These are phyloP conservation scores for Antitrichia curtipendula DNA, from an alignment of 225 moss, liverwort and hornwort genomes.

Conservation along the genomic window DNA sequence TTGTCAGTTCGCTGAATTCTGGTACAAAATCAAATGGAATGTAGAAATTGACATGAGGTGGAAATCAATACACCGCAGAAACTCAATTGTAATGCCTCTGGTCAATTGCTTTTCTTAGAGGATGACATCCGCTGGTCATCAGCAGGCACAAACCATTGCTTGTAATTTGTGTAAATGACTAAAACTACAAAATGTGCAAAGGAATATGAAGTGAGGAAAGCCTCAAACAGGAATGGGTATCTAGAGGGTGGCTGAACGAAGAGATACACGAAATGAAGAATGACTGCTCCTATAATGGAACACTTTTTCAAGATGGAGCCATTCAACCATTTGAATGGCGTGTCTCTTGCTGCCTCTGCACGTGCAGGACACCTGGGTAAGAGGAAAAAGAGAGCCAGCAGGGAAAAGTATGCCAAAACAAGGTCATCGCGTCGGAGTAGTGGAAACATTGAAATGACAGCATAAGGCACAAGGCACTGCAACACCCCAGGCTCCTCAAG, in stretches of 20 bases:
- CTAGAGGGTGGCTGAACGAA: conserved; percentile 43
- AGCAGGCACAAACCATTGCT: conserved; percentile 59
- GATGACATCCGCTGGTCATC: conserved; percentile 23
- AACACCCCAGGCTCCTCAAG: conserved; percentile 67
- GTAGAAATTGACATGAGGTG: background rate
- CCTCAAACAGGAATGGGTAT: conserved; percentile 83
- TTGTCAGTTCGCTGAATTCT: background rate
- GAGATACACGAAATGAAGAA: conserved; percentile 60
- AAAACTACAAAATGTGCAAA: conserved; percentile 69
- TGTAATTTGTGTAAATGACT: conserved; percentile 62
- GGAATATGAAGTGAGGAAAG: conserved; percentile 63
- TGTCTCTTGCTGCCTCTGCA: background rate
- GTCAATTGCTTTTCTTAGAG: conserved; percentile 21
- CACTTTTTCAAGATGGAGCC: background rate
- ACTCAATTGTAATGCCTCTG: background rate
- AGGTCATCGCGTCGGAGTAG: conserved; percentile 75
- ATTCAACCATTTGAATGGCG: background rate
- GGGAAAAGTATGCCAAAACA: conserved; percentile 56
- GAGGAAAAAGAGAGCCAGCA: conserved; percentile 57
- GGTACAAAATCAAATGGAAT: background rate
- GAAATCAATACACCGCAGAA: background rate
- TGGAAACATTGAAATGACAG: conserved; percentile 94
- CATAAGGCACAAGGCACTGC: conserved; percentile 49
- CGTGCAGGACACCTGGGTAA: conserved; percentile 16
- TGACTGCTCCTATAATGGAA: conserved; percentile 41